A percentile compares a stretch with the other conserved stretches of the same genome.
Evolutionary conservation across 2,329 filamentous ascomycete genomes (phyloP).

Genomic region (Dendrostoma leiphaemia): DNA sequence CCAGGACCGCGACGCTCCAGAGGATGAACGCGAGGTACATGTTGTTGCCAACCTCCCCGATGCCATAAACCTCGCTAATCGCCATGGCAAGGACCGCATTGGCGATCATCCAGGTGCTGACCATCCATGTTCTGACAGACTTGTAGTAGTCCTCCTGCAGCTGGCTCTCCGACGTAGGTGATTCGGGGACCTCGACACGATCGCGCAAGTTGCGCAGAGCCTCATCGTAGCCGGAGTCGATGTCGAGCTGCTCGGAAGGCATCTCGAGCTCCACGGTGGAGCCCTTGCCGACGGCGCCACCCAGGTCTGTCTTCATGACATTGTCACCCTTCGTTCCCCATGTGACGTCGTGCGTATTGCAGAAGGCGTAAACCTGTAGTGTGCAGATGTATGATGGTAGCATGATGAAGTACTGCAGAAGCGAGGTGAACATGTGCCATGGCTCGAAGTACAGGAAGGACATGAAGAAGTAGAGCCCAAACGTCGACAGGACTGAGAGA

Average conservation of each 20-base stretch:
- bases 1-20: constrained; percentile 84
- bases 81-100: constrained; percentile 94
- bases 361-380: constrained; percentile 96
- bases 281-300: constrained; percentile 74
- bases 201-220: constrained; percentile 94
- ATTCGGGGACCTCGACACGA: constrained; percentile 73
- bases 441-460: constrained; percentile 95
- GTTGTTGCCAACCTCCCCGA: constrained; percentile 72
- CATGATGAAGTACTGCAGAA: constrained; percentile 87
- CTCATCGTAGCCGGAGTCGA: constrained; percentile 96
- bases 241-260: constrained; percentile 96
- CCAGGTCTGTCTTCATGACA: constrained; percentile 87
- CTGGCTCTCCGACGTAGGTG: constrained; percentile 68
- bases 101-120: constrained; percentile 87
- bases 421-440: constrained; percentile 97
- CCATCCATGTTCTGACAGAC: constrained; percentile 96
- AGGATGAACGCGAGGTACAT: constrained; percentile 91
- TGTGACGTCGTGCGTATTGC: constrained; percentile 97
- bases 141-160: constrained; percentile 98
- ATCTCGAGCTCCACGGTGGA: constrained; percentile 92
- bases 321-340: constrained; percentile 99
- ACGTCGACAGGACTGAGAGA: constrained; percentile 81
- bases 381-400: constrained; percentile 95
- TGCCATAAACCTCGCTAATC: constrained; percentile 80
- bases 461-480: constrained; percentile 95